A percentile compares a stretch with the other conserved stretches of the same genome.
Evolutionary conservation across 2,329 filamentous ascomycete genomes (phyloP).

Genomic region (Pseudogymnoascus verrucosus): DNA sequence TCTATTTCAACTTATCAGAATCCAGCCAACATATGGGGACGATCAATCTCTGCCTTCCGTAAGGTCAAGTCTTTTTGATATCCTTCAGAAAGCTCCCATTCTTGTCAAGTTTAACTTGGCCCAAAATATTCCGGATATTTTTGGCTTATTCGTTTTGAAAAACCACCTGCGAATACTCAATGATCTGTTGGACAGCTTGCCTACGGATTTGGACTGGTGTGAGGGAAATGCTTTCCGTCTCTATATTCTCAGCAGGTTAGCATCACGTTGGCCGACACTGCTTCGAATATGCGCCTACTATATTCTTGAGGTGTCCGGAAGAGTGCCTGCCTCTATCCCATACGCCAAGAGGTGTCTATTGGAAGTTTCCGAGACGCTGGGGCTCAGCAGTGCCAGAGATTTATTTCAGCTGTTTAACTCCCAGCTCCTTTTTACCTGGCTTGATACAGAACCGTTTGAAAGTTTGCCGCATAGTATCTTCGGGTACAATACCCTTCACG

Average conservation of each 20-base stretch:
- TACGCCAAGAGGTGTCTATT: slow-evolving; percentile 68
- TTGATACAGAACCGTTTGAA: slow-evolving; percentile 57
- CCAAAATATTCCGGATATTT: slow-evolving; percentile 61
- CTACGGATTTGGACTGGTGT: slow-evolving; percentile 57
- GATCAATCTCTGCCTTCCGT: slow-evolving; percentile 32
- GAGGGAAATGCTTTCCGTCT: slow-evolving; percentile 85
- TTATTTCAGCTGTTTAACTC: slow-evolving; percentile 80
- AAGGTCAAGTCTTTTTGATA: slow-evolving; percentile 64
- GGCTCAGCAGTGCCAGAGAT: slow-evolving; percentile 56
- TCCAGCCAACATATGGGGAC: slow-evolving; percentile 59
- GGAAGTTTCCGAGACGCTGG: slow-evolving; percentile 56
- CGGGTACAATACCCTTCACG: slow-evolving; percentile 59
- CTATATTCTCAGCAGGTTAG: slow-evolving; percentile 66
- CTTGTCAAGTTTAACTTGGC: slow-evolving; percentile 70
- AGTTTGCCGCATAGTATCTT: slow-evolving; percentile 81
- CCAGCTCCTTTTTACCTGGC: slow-evolving; percentile 87
- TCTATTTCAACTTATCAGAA: slow-evolving; percentile 60
- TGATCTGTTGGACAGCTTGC: slow-evolving; percentile 74
- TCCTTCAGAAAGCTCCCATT: slow-evolving; percentile 60
- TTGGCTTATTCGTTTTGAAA: slow-evolving; percentile 72
- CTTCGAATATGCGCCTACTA: slow-evolving; percentile 83
- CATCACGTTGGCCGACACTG: slow-evolving; percentile 76
- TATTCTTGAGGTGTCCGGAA: slow-evolving; percentile 83
- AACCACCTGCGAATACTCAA: slow-evolving; percentile 78
- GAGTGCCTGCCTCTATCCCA: slow-evolving; percentile 52